phyloP scores from a whole-genome alignment of 108 stramenopile species.

The Phaeodactylum tricornutum region DNA sequence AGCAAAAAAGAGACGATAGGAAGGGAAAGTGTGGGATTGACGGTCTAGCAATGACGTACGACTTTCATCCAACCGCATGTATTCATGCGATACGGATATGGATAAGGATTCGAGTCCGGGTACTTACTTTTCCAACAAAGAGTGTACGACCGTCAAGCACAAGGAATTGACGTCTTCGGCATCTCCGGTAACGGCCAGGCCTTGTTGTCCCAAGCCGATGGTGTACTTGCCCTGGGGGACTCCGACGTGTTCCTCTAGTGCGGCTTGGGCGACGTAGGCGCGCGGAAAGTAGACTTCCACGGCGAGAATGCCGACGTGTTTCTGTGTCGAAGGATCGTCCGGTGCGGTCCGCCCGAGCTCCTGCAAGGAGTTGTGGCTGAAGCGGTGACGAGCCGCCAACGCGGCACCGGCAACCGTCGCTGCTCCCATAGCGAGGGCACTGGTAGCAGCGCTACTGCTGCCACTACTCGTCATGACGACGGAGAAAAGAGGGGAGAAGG shows the following conservation, averaged over 20 bases:
- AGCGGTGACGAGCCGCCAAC: too few species aligned
- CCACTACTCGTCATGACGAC: too few species aligned
- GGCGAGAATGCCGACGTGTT: slow-evolving; percentile 92
- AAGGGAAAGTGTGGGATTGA: neutral
- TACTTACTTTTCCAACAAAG: slow-evolving; percentile 83
- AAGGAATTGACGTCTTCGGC: slow-evolving; percentile 93
- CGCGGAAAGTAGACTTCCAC: slow-evolving; percentile 93
- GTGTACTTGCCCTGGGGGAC: slow-evolving; percentile 88
- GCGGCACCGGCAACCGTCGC: too few species aligned
- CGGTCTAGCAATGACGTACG: neutral
- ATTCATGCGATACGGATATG: too few species aligned
- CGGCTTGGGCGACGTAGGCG: slow-evolving; percentile 83
- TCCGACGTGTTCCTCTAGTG: slow-evolving; percentile 84
- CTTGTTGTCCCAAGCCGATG: slow-evolving; percentile 92
- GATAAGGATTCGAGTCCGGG: too few species aligned
- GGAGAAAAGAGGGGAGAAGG: too few species aligned
- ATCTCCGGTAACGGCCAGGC: slow-evolving; percentile 87
- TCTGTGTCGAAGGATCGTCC: too few species aligned
- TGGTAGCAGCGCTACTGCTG: too few species aligned
- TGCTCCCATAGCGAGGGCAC: too few species aligned
- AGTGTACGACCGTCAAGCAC: slow-evolving; percentile 84
- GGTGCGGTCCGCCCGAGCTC: too few species aligned
- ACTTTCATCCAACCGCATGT: too few species aligned
- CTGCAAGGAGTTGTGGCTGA: too few species aligned
- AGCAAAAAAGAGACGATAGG: slow-evolving; percentile 1